Evolutionary conservation across 1,284 basidiomycete genomes (phyloP).

Genomic region (Ceratobasidium sp.): DNA sequence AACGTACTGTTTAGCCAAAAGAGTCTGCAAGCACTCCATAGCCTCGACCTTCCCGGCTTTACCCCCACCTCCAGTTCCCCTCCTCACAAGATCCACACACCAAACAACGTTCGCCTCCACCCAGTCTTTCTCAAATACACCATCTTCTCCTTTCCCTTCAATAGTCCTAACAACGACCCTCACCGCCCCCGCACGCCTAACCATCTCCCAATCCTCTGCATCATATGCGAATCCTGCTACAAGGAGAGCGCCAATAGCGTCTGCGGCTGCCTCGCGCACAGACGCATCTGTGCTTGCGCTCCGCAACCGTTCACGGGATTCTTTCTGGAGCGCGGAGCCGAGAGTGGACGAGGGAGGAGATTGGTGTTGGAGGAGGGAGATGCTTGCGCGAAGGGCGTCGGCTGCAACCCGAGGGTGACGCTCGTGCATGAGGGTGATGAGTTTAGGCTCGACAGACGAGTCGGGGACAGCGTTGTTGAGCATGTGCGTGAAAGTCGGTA

Average conservation of each 20-base stretch:
- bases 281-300: constrained; percentile 77
- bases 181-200: constrained; percentile 82
- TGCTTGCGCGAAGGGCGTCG: constrained; percentile 79
- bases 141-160: constrained; percentile 54
- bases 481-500: constrained; percentile 76
- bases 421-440: constrained; percentile 79
- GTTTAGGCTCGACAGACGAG: constrained; percentile 71
- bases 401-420: constrained; percentile 82
- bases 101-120: constrained; percentile 83
- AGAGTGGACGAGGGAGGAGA: not conserved
- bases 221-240: constrained; percentile 49
- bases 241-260: constrained; percentile 38
- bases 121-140: constrained; percentile 80
- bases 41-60: constrained; percentile 79
- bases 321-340: constrained; percentile 23
- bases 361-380: not conserved
- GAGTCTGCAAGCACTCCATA: constrained; percentile 82
- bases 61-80: constrained; percentile 71
- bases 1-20: constrained; percentile 71
- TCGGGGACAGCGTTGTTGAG: constrained; percentile 72
- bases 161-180: constrained; percentile 65
- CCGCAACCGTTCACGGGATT: constrained; percentile 30
- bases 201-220: constrained; percentile 81
- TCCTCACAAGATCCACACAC: constrained; percentile 81
- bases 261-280: constrained; percentile 66